phyloP scores from a whole-genome alignment of 148 eudicot species.

The Rheum nobile region DNA sequence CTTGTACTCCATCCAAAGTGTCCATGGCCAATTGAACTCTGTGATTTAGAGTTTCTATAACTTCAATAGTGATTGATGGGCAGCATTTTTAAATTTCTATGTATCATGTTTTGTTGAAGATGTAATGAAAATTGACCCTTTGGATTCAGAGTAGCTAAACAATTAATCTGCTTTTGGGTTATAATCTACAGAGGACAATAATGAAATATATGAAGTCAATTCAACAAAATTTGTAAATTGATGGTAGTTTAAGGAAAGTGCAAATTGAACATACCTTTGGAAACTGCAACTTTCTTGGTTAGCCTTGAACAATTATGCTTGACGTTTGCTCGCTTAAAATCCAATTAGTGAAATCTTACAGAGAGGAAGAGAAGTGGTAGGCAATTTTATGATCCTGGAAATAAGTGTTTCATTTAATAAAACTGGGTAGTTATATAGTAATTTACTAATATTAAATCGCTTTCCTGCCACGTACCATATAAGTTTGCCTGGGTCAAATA shows the following conservation, averaged over 20 bases:
- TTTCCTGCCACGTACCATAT: not conserved
- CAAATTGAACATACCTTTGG: not conserved
- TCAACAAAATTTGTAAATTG: not conserved
- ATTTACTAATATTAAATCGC: not conserved
- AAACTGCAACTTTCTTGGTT: too few species aligned
- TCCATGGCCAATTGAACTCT: not conserved
- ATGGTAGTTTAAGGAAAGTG: too few species aligned
- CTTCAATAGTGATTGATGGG: not conserved
- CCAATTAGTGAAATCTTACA: not conserved
- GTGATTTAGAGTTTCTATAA: not conserved
- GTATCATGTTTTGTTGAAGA: too few species aligned
- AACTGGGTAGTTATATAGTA: not conserved
- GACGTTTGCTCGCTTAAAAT: too few species aligned
- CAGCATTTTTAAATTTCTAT: too few species aligned
- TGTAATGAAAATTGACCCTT: too few species aligned
- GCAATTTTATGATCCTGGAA: not conserved
- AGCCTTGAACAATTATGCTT: too few species aligned
- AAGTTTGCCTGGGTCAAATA: not conserved
- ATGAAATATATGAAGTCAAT: not conserved
- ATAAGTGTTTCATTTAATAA: not conserved
- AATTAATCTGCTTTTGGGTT: not conserved
- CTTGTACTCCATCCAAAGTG: not conserved
- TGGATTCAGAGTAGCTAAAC: too few species aligned
- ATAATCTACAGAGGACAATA: not conserved
- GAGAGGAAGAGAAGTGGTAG: not conserved